A percentile compares a stretch with the other conserved stretches of the same genome.
phyloP scores from a whole-genome alignment of 2,329 filamentous ascomycete species.

The Alternaria solani region DNA sequence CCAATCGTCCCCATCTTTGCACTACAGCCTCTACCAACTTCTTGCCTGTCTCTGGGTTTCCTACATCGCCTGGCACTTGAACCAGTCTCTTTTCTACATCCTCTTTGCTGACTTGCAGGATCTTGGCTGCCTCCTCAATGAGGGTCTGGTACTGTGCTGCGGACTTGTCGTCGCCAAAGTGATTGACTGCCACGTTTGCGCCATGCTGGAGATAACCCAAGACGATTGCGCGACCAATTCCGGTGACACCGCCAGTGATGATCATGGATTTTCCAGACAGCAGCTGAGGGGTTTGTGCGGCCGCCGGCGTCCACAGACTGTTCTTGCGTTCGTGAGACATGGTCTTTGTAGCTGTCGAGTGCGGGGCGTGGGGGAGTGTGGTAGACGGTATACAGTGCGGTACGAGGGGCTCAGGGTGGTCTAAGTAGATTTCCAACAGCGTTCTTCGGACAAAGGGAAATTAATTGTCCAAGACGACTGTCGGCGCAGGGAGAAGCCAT shows the following conservation, averaged over 20 bases:
- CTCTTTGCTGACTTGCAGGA: conserved; percentile 25
- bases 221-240: conserved; percentile 85
- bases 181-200: conserved; percentile 80
- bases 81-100: conserved; percentile 60
- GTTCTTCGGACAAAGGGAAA: neutral
- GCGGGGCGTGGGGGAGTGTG: conserved; percentile 8
- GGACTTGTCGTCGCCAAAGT: conserved; percentile 68
- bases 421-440: neutral
- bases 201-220: conserved; percentile 81
- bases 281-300: conserved; percentile 53
- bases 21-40: conserved; percentile 73
- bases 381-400: conserved; percentile 5
- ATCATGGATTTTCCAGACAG: conserved; percentile 80
- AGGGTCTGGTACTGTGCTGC: conserved; percentile 59
- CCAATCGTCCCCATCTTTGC: conserved; percentile 61
- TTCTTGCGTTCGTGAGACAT: conserved; percentile 21
- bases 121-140: conserved; percentile 46
- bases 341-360: neutral
- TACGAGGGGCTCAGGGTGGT: neutral
- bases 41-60: conserved; percentile 73
- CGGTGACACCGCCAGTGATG: conserved; percentile 86
- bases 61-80: conserved; percentile 78
- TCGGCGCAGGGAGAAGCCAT: conserved; percentile 15
- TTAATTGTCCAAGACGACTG: neutral
- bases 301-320: conserved; percentile 18